Evolutionary conservation across 2,329 filamentous ascomycete species (phyloP), one percentile per base, ranked within the genome.

Genomic region (Trichoderma koningii): DNA sequence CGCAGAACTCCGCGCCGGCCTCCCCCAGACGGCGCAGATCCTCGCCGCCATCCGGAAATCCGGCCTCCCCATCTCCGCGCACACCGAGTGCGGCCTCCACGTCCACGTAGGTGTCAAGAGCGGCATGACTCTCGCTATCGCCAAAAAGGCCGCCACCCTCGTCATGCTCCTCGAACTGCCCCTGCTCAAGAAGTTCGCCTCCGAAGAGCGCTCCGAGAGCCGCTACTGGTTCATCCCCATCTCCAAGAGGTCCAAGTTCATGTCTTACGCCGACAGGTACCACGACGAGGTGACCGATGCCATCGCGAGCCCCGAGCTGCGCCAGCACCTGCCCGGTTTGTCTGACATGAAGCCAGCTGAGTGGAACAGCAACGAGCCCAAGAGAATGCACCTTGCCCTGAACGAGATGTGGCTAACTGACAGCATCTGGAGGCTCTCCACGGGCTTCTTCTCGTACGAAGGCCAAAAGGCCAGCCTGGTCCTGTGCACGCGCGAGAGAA

Each of bases 61-160:
- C 5, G 7, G 56, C 1, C 52, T 55, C 3, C 30, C n/a, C n/a
- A 55, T 64, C 19, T 57, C 53, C 15, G 53, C 52, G 1, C 68
- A 73, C 50, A 51, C 55, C 3, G 65, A 61, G 2, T 74, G 72
- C 19, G 71, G 72, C 3, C 63, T 74, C 41, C 71, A 73, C 30
- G 55, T 74, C 3, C 71, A 74, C 10, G 66, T 73, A 2, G 71
- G 72, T 10, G 57, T 69, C 10, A 63, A 67, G 15, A 44, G 21
- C 1, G 72, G 71, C 19, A 70, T 74, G 68, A 68, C 57, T 0
- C 55, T 73, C 3, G 41, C 61, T 0, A 51, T 71, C 2, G 71
- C 71, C 1, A 69, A 74, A 23, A 74, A 69, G 60, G 64, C 72
- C 17, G 45, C 68, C 0, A 71, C 72, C 0, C 59, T 74, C 0